phyloP scores from a whole-genome alignment of 305 asterid species.

The Fraxinus paxiana region DNA sequence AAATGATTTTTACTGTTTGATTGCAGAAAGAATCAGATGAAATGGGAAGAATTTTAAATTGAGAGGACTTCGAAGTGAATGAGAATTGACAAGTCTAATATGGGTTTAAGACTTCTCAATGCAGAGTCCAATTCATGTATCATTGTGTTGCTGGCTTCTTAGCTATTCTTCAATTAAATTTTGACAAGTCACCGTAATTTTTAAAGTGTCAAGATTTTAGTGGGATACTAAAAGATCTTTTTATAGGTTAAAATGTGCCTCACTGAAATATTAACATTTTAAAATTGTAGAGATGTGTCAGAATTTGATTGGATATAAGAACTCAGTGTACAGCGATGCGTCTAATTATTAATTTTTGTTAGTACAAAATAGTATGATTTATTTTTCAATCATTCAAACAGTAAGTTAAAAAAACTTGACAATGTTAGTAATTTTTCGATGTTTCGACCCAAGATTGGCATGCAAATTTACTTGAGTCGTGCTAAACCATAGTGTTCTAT shows the following conservation, averaged over 20 bases:
- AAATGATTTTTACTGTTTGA: background rate
- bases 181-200: background rate
- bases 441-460: background rate
- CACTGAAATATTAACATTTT: background rate
- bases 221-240: background rate
- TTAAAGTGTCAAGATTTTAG: background rate
- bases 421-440: background rate
- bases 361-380: background rate
- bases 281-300: background rate
- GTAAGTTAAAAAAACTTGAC: background rate
- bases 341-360: background rate
- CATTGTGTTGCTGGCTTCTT: background rate
- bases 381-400: background rate
- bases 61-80: constrained; percentile 17
- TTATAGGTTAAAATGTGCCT: background rate
- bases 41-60: background rate
- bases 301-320: background rate
- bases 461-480: background rate
- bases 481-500: background rate
- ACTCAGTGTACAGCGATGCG: background rate
- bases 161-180: background rate
- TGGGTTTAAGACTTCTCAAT: background rate
- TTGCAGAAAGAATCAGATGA: background rate
- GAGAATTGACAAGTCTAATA: constrained; percentile 17
- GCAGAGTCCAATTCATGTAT: background rate